These are phyloP conservation scores for Fusarium sp. DNA, from an alignment of 2,329 filamentous ascomycete genomes.

Conservation along the genomic window DNA sequence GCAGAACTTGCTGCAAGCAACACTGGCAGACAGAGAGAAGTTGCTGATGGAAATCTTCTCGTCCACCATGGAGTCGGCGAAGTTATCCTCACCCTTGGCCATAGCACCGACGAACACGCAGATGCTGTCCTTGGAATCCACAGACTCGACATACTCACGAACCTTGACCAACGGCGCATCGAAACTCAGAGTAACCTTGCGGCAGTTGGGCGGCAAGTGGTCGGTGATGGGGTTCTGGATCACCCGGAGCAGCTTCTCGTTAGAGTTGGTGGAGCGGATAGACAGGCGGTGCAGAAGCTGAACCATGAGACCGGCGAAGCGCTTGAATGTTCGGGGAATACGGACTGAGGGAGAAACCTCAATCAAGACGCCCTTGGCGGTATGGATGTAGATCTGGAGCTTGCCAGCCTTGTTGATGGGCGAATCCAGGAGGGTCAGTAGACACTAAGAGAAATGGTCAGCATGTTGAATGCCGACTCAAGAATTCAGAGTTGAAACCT, in stretches of 20 bases:
- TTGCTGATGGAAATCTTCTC: slow-evolving; percentile 99
- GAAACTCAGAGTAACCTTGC: slow-evolving; percentile 96
- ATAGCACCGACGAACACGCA: slow-evolving; percentile 98
- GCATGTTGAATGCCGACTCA: slow-evolving; percentile 59
- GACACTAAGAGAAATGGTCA: slow-evolving; percentile 72
- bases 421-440: slow-evolving; percentile 95
- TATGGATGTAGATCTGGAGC: slow-evolving; percentile 98
- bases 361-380: slow-evolving; percentile 95
- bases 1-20: slow-evolving; percentile 99
- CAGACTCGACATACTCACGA: slow-evolving; percentile 84
- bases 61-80: slow-evolving; percentile 93
- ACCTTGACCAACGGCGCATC: slow-evolving; percentile 89
- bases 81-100: slow-evolving; percentile 96
- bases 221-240: slow-evolving; percentile 99
- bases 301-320: slow-evolving; percentile 98
- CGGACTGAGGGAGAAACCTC: slow-evolving; percentile 98
- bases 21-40: slow-evolving; percentile 95
- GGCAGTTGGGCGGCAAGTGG: slow-evolving; percentile 94
- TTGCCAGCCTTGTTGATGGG: slow-evolving; percentile 98
- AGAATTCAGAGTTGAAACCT: slow-evolving; percentile 69
- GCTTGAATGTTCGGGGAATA: slow-evolving; percentile 98
- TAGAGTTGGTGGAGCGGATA: slow-evolving; percentile 94
- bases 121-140: slow-evolving; percentile 88
- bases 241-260: slow-evolving; percentile 96
- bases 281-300: slow-evolving; percentile 95